Conservation (phyloP, 192 early-diverging fungal genomes). For the Kappamyces sp. region DNA sequence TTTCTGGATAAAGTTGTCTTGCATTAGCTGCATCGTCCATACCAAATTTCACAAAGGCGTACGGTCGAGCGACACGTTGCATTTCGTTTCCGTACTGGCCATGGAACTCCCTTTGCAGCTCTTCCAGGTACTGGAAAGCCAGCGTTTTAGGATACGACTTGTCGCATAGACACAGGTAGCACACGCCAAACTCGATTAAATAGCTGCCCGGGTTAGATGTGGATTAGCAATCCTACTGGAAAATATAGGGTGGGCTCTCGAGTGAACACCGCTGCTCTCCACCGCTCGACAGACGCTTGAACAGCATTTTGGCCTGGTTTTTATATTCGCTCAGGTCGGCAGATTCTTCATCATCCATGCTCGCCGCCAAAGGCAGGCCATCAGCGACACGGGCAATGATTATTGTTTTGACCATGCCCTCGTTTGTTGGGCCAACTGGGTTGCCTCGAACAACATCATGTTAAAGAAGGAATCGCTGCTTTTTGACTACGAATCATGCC, state of each 20-base stretch:
- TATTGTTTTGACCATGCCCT: slow-evolving; percentile 83
- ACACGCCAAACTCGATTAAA: slow-evolving; percentile 88
- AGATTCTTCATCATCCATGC: slow-evolving; percentile 87
- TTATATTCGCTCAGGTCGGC: slow-evolving; percentile 86
- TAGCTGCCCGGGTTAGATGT: slow-evolving; percentile 50
- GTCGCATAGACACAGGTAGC: slow-evolving; percentile 93
- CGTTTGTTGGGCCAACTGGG: background rate
- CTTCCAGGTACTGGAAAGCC: slow-evolving; percentile 93
- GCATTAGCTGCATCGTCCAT: slow-evolving; percentile 6
- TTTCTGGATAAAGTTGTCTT: slow-evolving; percentile 98
- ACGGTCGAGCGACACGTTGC: slow-evolving; percentile 80
- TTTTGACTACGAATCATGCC: too few relatives aligned
- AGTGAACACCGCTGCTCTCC: slow-evolving; percentile 91
- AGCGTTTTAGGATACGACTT: slow-evolving; percentile 77
- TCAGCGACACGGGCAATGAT: slow-evolving; percentile 91
- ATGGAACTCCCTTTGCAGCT: slow-evolving; percentile 90
- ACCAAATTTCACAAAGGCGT: slow-evolving; percentile 97
- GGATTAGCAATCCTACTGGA: slow-evolving; percentile 60
- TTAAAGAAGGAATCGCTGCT: too few relatives aligned
- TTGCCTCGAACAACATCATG: background rate
- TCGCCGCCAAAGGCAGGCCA: slow-evolving; percentile 88
- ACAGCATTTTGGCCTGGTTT: slow-evolving; percentile 87
- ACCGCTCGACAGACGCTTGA: slow-evolving; percentile 77
- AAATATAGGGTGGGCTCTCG: slow-evolving; percentile 81
- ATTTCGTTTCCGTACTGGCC: slow-evolving; percentile 89